Evolutionary conservation across 2,329 filamentous ascomycete genomes (phyloP), one percentile per base, ranked within the genome.

Genomic region (Apiospora rasikravindrae): DNA sequence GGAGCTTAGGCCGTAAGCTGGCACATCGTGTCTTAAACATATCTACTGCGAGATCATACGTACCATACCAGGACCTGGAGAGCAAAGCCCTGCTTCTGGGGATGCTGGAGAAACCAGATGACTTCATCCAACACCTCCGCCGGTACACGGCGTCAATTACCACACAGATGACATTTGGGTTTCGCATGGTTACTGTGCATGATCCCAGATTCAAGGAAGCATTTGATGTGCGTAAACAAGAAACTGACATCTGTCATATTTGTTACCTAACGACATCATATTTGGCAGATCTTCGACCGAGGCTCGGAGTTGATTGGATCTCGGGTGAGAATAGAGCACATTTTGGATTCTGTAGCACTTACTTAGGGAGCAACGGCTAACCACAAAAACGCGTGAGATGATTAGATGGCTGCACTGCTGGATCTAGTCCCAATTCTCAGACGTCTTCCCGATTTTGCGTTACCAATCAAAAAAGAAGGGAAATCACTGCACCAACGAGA

Each of bases 31-130:
- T 44, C 6, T 16, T 44, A 3, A 44, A 11, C 42, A 11, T 44
- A 16, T 44, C 42, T 0, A 81, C 83, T 0, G 82, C 86, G 4
- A 82, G 82, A 71, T 79, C 80, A 13, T 90, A 90, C 71, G 82
- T 89, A 2, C 83, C 85, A 1, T 90, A 89, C 73, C 88, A 90
- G 74, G 83, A 86, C 69, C 81, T 89, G 4, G 88, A 90, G 76
- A 88, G 86, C 77, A 87, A 86, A 75, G 83, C 86, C 67, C 87
- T 90, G 87, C 79, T 88, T 24, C 81, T 73, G 67, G 84, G 86
- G 8, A 78, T 90, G n/a, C 74, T 89, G 4, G 82, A 84, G 0
- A 73, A 78, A 6, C 87, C 86, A 0, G 74, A 83, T 1, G 72
- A 81, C 1, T 86, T 86, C 61, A 71, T 83, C 5, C 76, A 85